Base-by-base conservation (phyloP, 2,329 filamentous ascomycete species). In the Xylariales sp. region DNA sequence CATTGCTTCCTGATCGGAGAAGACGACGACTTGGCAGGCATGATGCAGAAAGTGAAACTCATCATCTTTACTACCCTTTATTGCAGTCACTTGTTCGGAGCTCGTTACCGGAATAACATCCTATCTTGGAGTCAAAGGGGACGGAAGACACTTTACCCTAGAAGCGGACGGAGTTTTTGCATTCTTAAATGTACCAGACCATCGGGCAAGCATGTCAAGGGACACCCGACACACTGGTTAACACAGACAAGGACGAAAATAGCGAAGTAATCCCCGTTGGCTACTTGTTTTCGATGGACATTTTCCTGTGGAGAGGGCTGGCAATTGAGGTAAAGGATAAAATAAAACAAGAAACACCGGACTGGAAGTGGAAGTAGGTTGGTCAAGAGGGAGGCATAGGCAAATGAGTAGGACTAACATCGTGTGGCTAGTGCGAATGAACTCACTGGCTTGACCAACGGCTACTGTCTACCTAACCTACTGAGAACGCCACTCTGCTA, bases 41-140 rank as follows among this genome's bases (percentile, higher is more conserved):
- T 64, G 58, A 65, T 65, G 70, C 65, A 65, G 63, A 45, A 68
- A 28, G 50, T 68, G 65, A 72, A 67, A 68, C 66, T 18, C 56
- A 68, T 52, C 28, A 65, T 62, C 64, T 53, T 58, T 58, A 46
- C 61, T 23, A 23, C 23, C 23, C 60, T 49, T 65, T 46, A 57
- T 62, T 61, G 43, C 54, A 55, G 65, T 50, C 59, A 65, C 54
- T 69, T 49, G 59, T 34, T 55, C 54, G 54, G 48, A 66, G 54
- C 50, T 18, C 60, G 34, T 59, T 48, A 65, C 54, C 63, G 62
- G 66, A 41, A 61, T 64, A 41, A 45, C 54, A 34, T 28, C 64
- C 32, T 46, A 39, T 28, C 39, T 23, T 36, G 61, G 45, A 65
- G 30, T 48, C 46, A 53, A 57, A 50, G 53, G 52, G 49, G 41